Percentiles rank a stretch among this genome's conserved stretches.
Evolutionary conservation across 2,329 filamentous ascomycete species (phyloP).

Genomic region (Lachnum nothofagi): DNA sequence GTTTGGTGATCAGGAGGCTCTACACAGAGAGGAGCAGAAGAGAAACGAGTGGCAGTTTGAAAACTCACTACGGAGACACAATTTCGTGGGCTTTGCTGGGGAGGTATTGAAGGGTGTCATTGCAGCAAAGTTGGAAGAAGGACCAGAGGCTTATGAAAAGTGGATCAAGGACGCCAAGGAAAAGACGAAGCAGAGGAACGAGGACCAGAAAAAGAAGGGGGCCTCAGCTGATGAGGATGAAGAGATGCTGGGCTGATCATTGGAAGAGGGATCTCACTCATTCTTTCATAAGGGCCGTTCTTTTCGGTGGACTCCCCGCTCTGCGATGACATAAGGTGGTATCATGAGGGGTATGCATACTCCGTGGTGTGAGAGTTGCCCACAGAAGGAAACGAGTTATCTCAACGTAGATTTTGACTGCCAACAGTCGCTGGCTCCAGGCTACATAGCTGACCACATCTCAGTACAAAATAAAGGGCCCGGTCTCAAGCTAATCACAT

Average conservation of each 20-base stretch:
- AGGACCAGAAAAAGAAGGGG: slow-evolving; percentile 28
- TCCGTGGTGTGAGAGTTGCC: background rate
- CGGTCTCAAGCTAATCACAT: too few relatives aligned
- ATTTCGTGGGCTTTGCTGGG: slow-evolving; percentile 93
- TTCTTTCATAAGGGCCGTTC: background rate
- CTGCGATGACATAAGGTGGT: slow-evolving; percentile 12
- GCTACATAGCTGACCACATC: too few relatives aligned
- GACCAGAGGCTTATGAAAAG: slow-evolving; percentile 59
- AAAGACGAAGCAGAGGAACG: slow-evolving; percentile 42
- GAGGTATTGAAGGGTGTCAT: slow-evolving; percentile 86
- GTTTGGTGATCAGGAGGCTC: slow-evolving; percentile 73
- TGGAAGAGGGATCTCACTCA: background rate
- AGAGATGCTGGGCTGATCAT: slow-evolving; percentile 30
- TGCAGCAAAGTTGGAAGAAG: slow-evolving; percentile 63
- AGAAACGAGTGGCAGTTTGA: slow-evolving; percentile 86
- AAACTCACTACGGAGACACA: slow-evolving; percentile 85
- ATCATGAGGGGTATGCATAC: slow-evolving; percentile 8
- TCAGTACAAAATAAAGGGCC: too few relatives aligned
- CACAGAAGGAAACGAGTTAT: background rate
- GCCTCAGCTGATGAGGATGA: slow-evolving; percentile 24
- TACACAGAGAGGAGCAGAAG: slow-evolving; percentile 78
- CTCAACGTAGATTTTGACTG: too few relatives aligned
- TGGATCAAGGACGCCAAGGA: slow-evolving; percentile 68
- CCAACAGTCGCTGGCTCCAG: too few relatives aligned
- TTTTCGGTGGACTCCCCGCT: background rate